Conservation (phyloP, 176 grass and related monocot species). For the Eragrostis nindensis region DNA sequence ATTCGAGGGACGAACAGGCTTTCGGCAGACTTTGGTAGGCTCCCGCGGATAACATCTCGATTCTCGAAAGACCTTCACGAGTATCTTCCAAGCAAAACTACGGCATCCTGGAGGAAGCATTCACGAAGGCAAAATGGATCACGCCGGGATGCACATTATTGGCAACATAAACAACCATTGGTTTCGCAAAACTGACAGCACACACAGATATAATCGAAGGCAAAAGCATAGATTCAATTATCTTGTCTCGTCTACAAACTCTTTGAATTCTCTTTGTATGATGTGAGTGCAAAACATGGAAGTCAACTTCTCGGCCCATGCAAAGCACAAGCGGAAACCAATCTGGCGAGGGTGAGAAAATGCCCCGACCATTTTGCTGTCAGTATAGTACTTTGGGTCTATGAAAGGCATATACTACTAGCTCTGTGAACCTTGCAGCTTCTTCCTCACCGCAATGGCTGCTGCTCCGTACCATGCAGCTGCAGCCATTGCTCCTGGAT, state of each 20-base stretch:
- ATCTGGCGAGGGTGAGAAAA: constrained; percentile 54
- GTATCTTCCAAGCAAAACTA: no score
- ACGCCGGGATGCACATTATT: background rate
- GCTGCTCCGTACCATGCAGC: constrained; percentile 80
- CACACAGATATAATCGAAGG: constrained; percentile 14
- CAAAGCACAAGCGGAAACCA: constrained; percentile 85
- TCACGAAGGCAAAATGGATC: no score
- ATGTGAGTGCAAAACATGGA: constrained; percentile 29
- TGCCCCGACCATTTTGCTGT: constrained; percentile 41
- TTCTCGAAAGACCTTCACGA: no score
- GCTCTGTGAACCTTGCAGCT: constrained; percentile 52
- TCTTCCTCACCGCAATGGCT: constrained; percentile 59
- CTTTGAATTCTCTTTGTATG: constrained; percentile 39
- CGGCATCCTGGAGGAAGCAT: no score
- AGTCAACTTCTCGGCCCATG: constrained; percentile 84
- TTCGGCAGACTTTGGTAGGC: background rate
- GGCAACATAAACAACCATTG: constrained; percentile 6
- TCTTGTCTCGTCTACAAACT: constrained; percentile 50
- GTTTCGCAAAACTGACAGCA: background rate
- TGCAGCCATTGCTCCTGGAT: constrained; percentile 93
- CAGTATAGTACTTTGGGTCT: constrained; percentile 34
- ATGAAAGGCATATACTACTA: constrained; percentile 32
- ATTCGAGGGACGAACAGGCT: background rate
- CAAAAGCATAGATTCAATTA: constrained; percentile 37
- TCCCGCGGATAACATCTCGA: no score